phyloP scores from a whole-genome alignment of 129 eudicot species.

The Arctium lappa region DNA sequence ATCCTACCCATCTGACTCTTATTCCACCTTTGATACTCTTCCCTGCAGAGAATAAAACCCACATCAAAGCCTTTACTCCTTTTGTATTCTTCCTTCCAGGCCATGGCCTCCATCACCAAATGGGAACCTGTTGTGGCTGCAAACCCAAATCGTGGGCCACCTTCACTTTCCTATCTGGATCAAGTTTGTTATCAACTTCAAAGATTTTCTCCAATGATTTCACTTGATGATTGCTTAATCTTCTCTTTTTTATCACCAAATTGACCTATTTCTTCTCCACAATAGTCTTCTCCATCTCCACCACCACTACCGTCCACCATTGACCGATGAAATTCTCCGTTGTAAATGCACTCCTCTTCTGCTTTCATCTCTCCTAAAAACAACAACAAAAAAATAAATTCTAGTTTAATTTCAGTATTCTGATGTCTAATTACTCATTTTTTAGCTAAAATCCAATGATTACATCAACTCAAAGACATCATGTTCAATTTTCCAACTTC shows the following conservation, averaged over 20 bases:
- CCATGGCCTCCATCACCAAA: constrained; percentile 35
- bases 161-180: constrained; percentile 60
- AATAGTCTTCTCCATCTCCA: constrained; percentile 38
- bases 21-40: no score
- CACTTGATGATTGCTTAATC: constrained; percentile 63
- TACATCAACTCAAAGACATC: background rate
- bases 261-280: constrained; percentile 31
- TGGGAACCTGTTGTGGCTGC: constrained; percentile 73
- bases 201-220: constrained; percentile 63
- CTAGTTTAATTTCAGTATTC: no score
- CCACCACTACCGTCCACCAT: constrained; percentile 51
- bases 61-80: no score
- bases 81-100: no score
- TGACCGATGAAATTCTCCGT: constrained; percentile 42
- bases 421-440: background rate
- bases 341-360: constrained; percentile 27
- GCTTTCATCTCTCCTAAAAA: constrained; percentile 30
- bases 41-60: no score
- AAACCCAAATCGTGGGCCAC: constrained; percentile 68
- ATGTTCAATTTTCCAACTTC: background rate
- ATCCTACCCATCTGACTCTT: no score
- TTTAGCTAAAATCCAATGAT: background rate
- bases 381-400: background rate
- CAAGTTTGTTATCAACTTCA: constrained; percentile 67
- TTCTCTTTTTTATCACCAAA: constrained; percentile 46